Base-by-base conservation (phyloP, 805 yeast species). In the Saturnispora galanensis region DNA sequence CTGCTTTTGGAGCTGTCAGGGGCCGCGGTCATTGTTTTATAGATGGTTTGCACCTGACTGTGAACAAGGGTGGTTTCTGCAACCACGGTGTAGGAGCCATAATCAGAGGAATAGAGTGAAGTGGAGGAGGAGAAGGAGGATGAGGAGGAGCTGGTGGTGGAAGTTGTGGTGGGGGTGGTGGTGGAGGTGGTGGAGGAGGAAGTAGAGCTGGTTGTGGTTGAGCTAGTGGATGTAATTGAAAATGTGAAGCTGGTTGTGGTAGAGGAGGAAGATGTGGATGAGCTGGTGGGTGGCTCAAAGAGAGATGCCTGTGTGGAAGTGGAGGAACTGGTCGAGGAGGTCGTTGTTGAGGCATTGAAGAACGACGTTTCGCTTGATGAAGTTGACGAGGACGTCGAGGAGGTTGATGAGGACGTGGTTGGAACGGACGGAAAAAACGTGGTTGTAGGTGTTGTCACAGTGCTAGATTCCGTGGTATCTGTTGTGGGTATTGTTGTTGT, bases 1-100 rank as follows among this genome's bases (percentile, higher is more conserved):
- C 53, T 45, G 11, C 46, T 33, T 13, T 35, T 35, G n/a, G 41
- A 33, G 9, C 65, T 55, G 7, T 63, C 50, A 3, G 64, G 52
- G 1, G 59, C 35, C 2, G 49, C 49, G 1, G 56, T 47, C 12
- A 53, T 34, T 5, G 57, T 54, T 36, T 45, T 48, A 33, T 38
- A 45, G 10, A 36, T 30, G 1, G 55, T 31, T 15, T 54, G 57
- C 48, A 39, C 42, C 45, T 38, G 43, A 41, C 50, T 47, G 18
- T 46, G 47, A 4, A 58, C 53, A 8, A 68, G 42, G 3, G 58
- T 50, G 8, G 56, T 49, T 21, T 46, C 31, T 4, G 48, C 55
- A 32, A 52, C 16, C 29, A 52, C 51, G 10, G 47, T 40, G 31
- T 13, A 47, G 10, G 55, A 47, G 1, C 53, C 51, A 32, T 50